Base-by-base conservation (phyloP, 345 rosid species). In the Syzygium oleosum region DNA sequence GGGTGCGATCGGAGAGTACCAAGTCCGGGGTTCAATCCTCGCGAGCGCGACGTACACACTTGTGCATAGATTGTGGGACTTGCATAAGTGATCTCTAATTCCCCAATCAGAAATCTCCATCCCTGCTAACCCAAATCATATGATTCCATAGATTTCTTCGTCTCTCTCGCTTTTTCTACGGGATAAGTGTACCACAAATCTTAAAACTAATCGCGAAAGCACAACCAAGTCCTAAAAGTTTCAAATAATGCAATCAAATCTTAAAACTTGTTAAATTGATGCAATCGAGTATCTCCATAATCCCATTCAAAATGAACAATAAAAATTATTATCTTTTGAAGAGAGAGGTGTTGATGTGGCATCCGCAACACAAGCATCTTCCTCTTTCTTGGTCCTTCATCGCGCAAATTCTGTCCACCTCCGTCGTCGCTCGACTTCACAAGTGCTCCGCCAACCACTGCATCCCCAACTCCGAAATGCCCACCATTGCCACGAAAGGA, bases 1-100 rank as follows among this genome's bases (percentile, higher is more conserved):
- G 1, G 7, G 7, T 43, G 46, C 7, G 7, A 4, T 1, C 7
- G 4, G 1, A 43, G 7, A 43, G 46, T 43, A 43, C 1, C 7
- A 43, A 43, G 46, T 43, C 7, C 46, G 46, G 46, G 46, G 6
- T 43, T 43, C 46, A 43, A 43, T 43, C 46, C 46, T 43, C 7
- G 7, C 46, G 7, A 52, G 54, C 54, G 19, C 54, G 19, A 52
- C 1, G 7, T 5, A 43, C 1, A 43, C 46, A 43, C 46, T 43
- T 6, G 46, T 43, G 46, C 46, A 43, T n/a, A 25, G 29, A 11
- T 15, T 15, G 38, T 65, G 41, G 21, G 41, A 29, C 41, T 15
- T 29, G 8, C 29, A 15, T 65, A 65, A 29, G 22, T 29, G 78
- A 65, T 16, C 11, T 65, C 41, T 11, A 65, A 10, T 65, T 15